phyloP scores from a whole-genome alignment of 257 asterid species.

The Catharanthus roseus region DNA sequence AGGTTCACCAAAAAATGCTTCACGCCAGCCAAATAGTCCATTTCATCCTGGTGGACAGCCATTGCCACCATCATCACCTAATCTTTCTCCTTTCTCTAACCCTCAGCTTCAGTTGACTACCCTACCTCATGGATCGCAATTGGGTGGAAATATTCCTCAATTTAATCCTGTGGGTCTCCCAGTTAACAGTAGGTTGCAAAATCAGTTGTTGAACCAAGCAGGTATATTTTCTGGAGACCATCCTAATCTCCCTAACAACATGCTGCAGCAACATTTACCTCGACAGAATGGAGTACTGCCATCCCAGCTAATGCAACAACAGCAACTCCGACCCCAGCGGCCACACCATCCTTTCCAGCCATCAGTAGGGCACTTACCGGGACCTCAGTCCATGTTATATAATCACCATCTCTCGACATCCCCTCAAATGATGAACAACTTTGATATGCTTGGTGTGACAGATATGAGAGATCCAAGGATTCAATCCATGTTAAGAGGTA shows the following conservation, averaged over 20 bases:
- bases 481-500: conserved; percentile 46
- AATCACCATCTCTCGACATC: conserved; percentile 53
- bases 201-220: conserved; percentile 54
- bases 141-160: conserved; percentile 70
- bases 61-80: conserved; percentile 45
- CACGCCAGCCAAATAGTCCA: conserved; percentile 35
- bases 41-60: conserved; percentile 42
- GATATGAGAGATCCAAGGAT: conserved; percentile 77
- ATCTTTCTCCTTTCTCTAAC: conserved; percentile 49
- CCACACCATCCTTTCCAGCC: conserved; percentile 57
- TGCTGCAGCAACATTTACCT: conserved; percentile 48
- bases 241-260: conserved; percentile 43
- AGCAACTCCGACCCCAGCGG: conserved; percentile 57
- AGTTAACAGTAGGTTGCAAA: conserved; percentile 52
- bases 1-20: conserved; percentile 56
- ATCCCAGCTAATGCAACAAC: conserved; percentile 52
- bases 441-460: conserved; percentile 53
- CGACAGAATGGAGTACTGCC: conserved; percentile 64
- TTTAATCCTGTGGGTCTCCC: conserved; percentile 51
- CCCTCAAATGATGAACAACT: conserved; percentile 54
- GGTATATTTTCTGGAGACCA: conserved; percentile 45
- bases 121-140: conserved; percentile 51
- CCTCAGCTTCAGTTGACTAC: conserved; percentile 48
- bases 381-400: conserved; percentile 48
- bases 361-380: conserved; percentile 49